These are phyloP conservation scores for Lecanicillium sp. DNA, from an alignment of 2,329 filamentous ascomycete genomes.

Conservation along the genomic window DNA sequence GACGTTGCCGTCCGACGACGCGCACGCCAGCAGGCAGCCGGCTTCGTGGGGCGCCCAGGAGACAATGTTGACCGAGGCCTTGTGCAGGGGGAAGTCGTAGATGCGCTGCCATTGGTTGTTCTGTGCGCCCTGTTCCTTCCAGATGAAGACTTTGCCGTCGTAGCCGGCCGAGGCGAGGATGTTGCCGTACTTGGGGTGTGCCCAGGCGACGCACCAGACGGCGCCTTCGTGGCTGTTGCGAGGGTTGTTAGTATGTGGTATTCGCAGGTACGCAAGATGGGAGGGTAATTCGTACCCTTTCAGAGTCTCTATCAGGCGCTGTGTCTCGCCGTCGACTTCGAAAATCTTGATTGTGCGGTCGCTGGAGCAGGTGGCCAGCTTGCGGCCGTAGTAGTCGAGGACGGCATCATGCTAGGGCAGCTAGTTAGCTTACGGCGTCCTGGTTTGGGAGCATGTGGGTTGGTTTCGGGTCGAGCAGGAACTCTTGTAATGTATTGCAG, in stretches of 20 bases:
- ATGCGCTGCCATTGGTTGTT: slow-evolving; percentile 70
- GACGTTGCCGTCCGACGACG: slow-evolving; percentile 88
- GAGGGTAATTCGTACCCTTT: slow-evolving; percentile 63
- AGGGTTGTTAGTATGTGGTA: slow-evolving; percentile 10
- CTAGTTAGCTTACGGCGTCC: slow-evolving; percentile 10
- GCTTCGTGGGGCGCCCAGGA: slow-evolving; percentile 96
- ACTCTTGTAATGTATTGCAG: slow-evolving; percentile 7
- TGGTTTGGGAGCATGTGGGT: slow-evolving; percentile 3
- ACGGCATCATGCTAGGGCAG: slow-evolving; percentile 79
- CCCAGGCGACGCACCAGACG: slow-evolving; percentile 97
- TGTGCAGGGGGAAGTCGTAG: slow-evolving; percentile 89
- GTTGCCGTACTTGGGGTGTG: slow-evolving; percentile 96
- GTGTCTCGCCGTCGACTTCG: slow-evolving; percentile 88
- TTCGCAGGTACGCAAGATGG: neutral
- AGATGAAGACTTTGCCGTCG: slow-evolving; percentile 97
- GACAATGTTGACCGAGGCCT: slow-evolving; percentile 92
- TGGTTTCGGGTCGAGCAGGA: too few species aligned
- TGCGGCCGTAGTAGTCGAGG: slow-evolving; percentile 95
- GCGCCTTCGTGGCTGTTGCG: slow-evolving; percentile 78
- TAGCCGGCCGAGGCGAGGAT: slow-evolving; percentile 94
- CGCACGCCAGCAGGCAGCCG: slow-evolving; percentile 89
- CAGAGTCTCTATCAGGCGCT: slow-evolving; percentile 83
- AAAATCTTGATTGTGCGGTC: slow-evolving; percentile 99
- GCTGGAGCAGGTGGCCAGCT: slow-evolving; percentile 93
- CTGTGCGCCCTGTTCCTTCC: slow-evolving; percentile 69